These are phyloP conservation scores for Adansonia rubrostipa DNA, from an alignment of 441 rosid genomes.

Conservation along the genomic window DNA sequence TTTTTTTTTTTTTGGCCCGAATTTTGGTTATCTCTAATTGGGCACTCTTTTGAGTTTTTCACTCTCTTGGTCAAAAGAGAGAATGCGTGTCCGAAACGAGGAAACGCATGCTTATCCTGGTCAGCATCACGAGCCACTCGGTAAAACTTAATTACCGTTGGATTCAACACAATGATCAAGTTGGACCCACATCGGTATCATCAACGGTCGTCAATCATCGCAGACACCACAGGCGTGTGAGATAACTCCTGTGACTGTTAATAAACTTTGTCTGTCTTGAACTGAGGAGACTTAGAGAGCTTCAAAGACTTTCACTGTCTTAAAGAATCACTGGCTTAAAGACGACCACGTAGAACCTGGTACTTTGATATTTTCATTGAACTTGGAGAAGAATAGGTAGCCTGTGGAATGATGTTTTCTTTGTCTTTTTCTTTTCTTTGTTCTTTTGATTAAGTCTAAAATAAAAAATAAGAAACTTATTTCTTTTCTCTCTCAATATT, in stretches of 20 bases:
- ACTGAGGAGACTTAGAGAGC: background rate
- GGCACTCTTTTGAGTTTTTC: background rate
- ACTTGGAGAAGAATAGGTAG: background rate
- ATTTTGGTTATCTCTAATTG: too few relatives aligned
- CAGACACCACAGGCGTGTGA: slow-evolving; percentile 27
- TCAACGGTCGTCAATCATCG: background rate
- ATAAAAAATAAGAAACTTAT: background rate
- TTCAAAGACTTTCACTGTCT: too few relatives aligned
- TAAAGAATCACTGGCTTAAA: background rate
- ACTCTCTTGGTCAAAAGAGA: background rate
- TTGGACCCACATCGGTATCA: background rate
- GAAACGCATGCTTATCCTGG: background rate
- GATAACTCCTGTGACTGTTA: background rate
- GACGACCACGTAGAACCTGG: background rate
- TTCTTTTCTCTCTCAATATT: background rate
- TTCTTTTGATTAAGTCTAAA: background rate
- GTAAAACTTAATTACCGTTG: background rate
- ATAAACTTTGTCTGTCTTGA: background rate
- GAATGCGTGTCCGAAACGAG: background rate
- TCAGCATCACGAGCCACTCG: background rate
- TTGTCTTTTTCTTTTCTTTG: background rate
- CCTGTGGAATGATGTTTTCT: slow-evolving; percentile 10
- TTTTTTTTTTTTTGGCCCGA: too few relatives aligned
- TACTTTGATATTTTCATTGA: too few relatives aligned
- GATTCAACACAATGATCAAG: background rate